Evolutionary conservation across 331 rosid species (phyloP).

Genomic region (Pyrus hybrid): DNA sequence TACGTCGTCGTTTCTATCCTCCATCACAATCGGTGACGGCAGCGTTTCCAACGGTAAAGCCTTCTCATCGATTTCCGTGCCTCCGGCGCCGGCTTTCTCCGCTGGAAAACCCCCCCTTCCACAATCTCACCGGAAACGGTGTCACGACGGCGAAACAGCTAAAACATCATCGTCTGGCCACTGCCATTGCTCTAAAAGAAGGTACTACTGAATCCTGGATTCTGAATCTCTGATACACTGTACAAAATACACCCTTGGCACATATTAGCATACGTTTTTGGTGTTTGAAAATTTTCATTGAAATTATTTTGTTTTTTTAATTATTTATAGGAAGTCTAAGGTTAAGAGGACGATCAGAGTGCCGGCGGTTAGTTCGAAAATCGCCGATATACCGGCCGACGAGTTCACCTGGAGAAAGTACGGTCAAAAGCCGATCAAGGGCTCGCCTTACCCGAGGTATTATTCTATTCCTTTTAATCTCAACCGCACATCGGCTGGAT

Average conservation of each 20-base stretch:
- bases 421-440: slow-evolving; percentile 88
- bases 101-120: too few relatives aligned
- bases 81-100: slow-evolving; percentile 17
- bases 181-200: slow-evolving; percentile 78
- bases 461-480: neutral
- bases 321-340: slow-evolving; percentile 42
- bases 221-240: too few relatives aligned
- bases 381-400: slow-evolving; percentile 73
- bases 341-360: slow-evolving; percentile 45
- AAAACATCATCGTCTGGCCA: slow-evolving; percentile 35
- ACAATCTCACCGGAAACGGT: slow-evolving; percentile 46
- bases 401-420: slow-evolving; percentile 81
- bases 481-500: neutral
- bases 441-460: slow-evolving; percentile 82
- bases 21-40: slow-evolving; percentile 60
- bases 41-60: slow-evolving; percentile 66
- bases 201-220: slow-evolving; percentile 24
- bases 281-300: accelerated
- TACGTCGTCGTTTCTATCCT: slow-evolving; percentile 59
- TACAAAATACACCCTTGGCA: neutral
- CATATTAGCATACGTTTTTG: neutral
- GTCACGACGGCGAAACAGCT: slow-evolving; percentile 29
- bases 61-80: slow-evolving; percentile 21
- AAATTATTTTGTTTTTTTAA: neutral
- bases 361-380: slow-evolving; percentile 61